Evolutionary conservation across 805 yeast genomes (phyloP).

Genomic region (Ogataea nakhonphanomensis): DNA sequence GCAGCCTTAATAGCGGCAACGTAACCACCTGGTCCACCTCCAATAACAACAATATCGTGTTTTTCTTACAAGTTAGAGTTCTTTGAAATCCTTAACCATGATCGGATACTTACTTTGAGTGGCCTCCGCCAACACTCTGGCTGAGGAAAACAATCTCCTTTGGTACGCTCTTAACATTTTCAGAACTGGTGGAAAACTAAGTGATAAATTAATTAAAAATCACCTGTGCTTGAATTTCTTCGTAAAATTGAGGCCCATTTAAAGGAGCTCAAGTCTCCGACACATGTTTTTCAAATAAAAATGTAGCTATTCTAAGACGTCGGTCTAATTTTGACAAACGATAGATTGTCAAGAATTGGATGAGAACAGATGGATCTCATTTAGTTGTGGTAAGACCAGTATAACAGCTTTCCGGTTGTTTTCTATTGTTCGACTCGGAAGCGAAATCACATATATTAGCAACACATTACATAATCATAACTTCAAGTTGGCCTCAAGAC

Average conservation of each 20-base stretch:
- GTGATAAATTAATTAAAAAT: not conserved
- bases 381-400: no score
- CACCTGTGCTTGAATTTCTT: conserved; percentile 2
- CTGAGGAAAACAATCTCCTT: conserved; percentile 32
- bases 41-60: conserved; percentile 91
- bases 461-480: no score
- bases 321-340: no score
- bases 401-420: no score
- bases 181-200: not conserved
- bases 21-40: conserved; percentile 99
- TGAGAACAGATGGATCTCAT: no score
- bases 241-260: not conserved
- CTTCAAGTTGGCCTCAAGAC: no score
- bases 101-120: conserved; percentile 25
- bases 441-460: no score
- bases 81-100: not conserved
- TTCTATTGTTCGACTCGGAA: no score
- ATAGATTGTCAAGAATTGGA: no score
- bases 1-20: conserved; percentile 99
- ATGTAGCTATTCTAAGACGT: no score
- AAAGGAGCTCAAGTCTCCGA: conserved; percentile 10
- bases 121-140: conserved; percentile 28
- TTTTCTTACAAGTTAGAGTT: conserved; percentile 35
- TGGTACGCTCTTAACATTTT: conserved; percentile 32
- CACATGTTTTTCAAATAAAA: no score